phyloP scores from a whole-genome alignment of 495 filamentous ascomycete species.

The Neurospora terricola region DNA sequence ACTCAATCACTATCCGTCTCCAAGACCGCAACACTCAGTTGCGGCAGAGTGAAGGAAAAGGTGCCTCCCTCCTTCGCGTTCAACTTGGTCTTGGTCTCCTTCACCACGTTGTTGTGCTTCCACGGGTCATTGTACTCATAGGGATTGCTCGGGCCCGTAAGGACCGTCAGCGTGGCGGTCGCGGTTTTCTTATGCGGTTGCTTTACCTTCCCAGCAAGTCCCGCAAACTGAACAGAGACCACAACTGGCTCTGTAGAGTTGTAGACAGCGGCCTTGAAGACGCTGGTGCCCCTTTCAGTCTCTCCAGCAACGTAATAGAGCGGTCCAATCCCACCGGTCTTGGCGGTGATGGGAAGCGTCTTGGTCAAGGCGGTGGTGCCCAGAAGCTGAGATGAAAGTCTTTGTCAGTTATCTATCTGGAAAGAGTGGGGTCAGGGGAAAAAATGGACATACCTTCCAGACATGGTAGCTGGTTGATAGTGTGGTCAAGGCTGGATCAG shows the following conservation, averaged over 20 bases:
- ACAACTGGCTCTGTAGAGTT: slow-evolving; percentile 43
- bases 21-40: slow-evolving; percentile 44
- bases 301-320: slow-evolving; percentile 49
- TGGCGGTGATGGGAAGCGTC: slow-evolving; percentile 36
- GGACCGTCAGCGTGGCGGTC: slow-evolving; percentile 44
- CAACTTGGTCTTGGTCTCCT: slow-evolving; percentile 32
- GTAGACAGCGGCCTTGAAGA: slow-evolving; percentile 58
- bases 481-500: slow-evolving; percentile 42
- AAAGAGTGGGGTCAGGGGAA: slow-evolving; percentile 6
- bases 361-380: slow-evolving; percentile 44
- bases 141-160: slow-evolving; percentile 42
- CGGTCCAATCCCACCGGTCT: slow-evolving; percentile 36
- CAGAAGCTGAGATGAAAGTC: slow-evolving; percentile 32
- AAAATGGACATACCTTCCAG: slow-evolving; percentile 30
- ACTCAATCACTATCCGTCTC: slow-evolving; percentile 14
- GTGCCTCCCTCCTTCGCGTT: slow-evolving; percentile 32
- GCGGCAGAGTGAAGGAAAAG: slow-evolving; percentile 40
- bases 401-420: slow-evolving; percentile 17
- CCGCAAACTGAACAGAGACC: slow-evolving; percentile 46
- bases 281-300: slow-evolving; percentile 24
- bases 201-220: slow-evolving; percentile 21
- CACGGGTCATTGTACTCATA: slow-evolving; percentile 29
- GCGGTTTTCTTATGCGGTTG: slow-evolving; percentile 16
- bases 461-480: slow-evolving; percentile 33
- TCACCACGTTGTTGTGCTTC: slow-evolving; percentile 27